Conservation (phyloP, 1,284 basidiomycete genomes). For the Neotropicomus parvogracilis region DNA sequence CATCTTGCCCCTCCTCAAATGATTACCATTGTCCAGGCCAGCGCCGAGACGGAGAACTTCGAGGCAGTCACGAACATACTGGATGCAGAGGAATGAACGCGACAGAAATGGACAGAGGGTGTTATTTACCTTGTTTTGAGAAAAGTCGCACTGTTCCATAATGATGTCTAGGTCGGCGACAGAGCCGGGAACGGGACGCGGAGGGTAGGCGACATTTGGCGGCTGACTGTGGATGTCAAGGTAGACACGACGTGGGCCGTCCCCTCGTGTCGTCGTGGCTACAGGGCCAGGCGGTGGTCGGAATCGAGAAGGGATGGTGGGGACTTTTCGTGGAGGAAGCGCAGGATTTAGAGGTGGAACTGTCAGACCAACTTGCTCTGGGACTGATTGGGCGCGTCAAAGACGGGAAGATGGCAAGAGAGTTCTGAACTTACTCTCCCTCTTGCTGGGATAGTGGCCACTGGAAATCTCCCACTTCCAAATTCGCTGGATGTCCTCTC, state of each 20-base stretch:
- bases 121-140: slow-evolving; percentile 63
- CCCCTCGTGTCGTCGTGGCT: slow-evolving; percentile 53
- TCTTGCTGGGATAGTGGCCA: slow-evolving; percentile 85
- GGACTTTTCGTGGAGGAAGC: slow-evolving; percentile 49
- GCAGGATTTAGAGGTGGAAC: slow-evolving; percentile 66
- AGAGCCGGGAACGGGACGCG: slow-evolving; percentile 77
- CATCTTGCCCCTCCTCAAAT: slow-evolving; percentile 55
- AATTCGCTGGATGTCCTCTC: slow-evolving; percentile 78
- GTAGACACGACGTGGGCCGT: slow-evolving; percentile 74
- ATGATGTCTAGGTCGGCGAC: slow-evolving; percentile 84
- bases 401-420: neutral
- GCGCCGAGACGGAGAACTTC: slow-evolving; percentile 68
- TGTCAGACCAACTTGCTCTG: slow-evolving; percentile 63
- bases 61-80: slow-evolving; percentile 77
- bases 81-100: slow-evolving; percentile 14
- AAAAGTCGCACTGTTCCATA: slow-evolving; percentile 88
- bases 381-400: slow-evolving; percentile 49
- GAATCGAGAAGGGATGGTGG: slow-evolving; percentile 43
- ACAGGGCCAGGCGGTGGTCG: slow-evolving; percentile 42
- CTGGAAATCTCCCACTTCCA: slow-evolving; percentile 92
- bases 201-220: slow-evolving; percentile 69
- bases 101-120: slow-evolving; percentile 2
- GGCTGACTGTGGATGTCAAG: slow-evolving; percentile 60
- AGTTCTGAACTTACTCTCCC: slow-evolving; percentile 53
- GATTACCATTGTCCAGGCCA: slow-evolving; percentile 59